Percentiles rank a stretch among this genome's conserved stretches.
Conservation (phyloP, 805 yeast genomes). For the Lipomyces anomalus region DNA sequence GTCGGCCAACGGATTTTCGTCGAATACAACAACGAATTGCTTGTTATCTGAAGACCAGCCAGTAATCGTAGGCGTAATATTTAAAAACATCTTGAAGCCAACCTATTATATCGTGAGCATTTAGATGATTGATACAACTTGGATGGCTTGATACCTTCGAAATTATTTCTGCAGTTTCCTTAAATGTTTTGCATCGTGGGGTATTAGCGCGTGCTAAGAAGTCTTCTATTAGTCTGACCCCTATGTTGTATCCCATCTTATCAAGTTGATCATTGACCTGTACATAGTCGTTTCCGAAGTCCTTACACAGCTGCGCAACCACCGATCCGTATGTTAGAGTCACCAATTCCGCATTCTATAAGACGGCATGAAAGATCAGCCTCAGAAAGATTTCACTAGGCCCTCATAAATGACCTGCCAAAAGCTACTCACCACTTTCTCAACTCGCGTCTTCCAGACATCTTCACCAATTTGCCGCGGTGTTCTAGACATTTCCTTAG, state of each 20-base stretch:
- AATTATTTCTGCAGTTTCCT: conserved; percentile 82
- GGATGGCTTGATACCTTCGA: conserved; percentile 41
- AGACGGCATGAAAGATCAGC: conserved; percentile 12
- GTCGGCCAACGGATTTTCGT: conserved; percentile 88
- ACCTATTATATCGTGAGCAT: conserved; percentile 32
- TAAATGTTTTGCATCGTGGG: conserved; percentile 70
- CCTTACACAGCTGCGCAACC: conserved; percentile 85
- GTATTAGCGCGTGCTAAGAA: conserved; percentile 83
- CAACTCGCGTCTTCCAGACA: conserved; percentile 82
- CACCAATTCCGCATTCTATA: conserved; percentile 79
- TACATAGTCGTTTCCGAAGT: conserved; percentile 64
- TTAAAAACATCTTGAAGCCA: conserved; percentile 86
- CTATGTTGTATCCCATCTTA: conserved; percentile 93
- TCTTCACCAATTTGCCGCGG: conserved; percentile 66
- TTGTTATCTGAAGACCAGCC: conserved; percentile 75
- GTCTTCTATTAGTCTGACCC: conserved; percentile 85
- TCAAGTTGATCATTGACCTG: conserved; percentile 81
- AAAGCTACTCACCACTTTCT: conserved; percentile 66
- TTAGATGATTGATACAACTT: not conserved
- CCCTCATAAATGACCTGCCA: not conserved
- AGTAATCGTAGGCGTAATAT: conserved; percentile 67
- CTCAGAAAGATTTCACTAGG: not conserved
- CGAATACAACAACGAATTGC: conserved; percentile 63
- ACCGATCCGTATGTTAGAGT: conserved; percentile 93
- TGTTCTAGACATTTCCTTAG: conserved; percentile 40